phyloP scores from a whole-genome alignment of 2,329 filamentous ascomycete species.

The Aciculosporium take region DNA sequence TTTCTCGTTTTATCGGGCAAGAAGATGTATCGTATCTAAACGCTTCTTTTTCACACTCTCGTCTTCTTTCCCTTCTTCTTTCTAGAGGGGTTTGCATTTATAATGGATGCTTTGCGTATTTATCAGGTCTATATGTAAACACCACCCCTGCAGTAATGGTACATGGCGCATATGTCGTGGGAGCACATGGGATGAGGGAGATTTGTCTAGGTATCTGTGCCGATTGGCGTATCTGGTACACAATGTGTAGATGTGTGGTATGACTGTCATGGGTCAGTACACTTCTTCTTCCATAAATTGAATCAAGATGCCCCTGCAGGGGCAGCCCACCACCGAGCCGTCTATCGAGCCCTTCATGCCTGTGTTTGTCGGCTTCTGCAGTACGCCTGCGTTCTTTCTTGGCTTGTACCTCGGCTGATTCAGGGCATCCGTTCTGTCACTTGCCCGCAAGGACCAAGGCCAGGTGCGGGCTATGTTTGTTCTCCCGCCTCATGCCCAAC shows the following conservation, averaged over 20 bases:
- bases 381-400: no score
- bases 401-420: no score
- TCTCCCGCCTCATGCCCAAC: not conserved
- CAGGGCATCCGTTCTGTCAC: no score
- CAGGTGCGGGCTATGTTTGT: not conserved
- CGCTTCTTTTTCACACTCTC: constrained; percentile 26
- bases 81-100: no score
- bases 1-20: constrained; percentile 23
- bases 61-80: not conserved
- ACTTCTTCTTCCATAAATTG: not conserved
- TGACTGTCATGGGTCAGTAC: no score
- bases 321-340: no score
- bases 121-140: no score
- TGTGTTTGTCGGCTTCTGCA: not conserved
- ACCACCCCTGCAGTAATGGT: not conserved
- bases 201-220: constrained; percentile 1
- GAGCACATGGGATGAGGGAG: not conserved
- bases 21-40: constrained; percentile 53
- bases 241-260: no score
- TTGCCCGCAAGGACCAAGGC: not conserved
- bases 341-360: no score
- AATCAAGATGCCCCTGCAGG: no score
- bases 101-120: no score
- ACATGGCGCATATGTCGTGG: not conserved
- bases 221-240: not conserved